Evolutionary conservation across 352 stramenopile genomes (phyloP).

Genomic region (Pythium dissimile): DNA sequence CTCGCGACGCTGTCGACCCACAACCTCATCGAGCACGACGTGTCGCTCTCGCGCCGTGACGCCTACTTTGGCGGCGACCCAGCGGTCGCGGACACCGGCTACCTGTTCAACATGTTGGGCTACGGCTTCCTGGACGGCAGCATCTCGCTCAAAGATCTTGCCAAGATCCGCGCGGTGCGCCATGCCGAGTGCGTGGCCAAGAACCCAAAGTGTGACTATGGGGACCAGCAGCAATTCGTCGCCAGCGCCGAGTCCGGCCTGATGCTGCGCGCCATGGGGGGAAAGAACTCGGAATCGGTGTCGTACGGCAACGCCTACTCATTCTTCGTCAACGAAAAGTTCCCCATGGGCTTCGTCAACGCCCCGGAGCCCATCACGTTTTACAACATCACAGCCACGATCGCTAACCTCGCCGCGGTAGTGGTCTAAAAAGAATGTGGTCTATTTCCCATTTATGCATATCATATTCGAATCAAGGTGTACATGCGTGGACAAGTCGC

Average conservation of each 20-base stretch:
- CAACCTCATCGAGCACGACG: conserved; percentile 31
- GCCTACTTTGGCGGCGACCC: conserved; percentile 31
- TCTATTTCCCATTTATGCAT: no score
- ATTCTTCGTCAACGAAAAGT: neutral
- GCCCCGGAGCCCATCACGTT: no score
- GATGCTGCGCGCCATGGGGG: neutral
- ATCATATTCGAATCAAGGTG: no score
- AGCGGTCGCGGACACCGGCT: conserved; percentile 16
- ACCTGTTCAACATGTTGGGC: conserved; percentile 27
- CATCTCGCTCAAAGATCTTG: conserved; percentile 3
- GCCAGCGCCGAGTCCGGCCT: neutral
- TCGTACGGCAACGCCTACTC: neutral
- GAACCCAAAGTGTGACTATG: neutral
- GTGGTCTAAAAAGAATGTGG: no score
- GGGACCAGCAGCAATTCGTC: neutral
- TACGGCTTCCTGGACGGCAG: conserved; percentile 6
- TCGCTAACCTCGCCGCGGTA: no score
- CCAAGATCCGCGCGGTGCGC: neutral
- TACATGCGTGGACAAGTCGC: no score
- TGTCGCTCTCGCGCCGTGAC: conserved; percentile 29
- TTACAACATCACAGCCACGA: no score
- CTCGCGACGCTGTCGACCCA: conserved; percentile 37
- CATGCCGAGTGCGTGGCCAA: neutral
- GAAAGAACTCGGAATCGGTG: neutral
- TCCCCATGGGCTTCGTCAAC: neutral